These are phyloP conservation scores for Medicago arabica DNA, from an alignment of 306 rosid genomes.

Conservation along the genomic window DNA sequence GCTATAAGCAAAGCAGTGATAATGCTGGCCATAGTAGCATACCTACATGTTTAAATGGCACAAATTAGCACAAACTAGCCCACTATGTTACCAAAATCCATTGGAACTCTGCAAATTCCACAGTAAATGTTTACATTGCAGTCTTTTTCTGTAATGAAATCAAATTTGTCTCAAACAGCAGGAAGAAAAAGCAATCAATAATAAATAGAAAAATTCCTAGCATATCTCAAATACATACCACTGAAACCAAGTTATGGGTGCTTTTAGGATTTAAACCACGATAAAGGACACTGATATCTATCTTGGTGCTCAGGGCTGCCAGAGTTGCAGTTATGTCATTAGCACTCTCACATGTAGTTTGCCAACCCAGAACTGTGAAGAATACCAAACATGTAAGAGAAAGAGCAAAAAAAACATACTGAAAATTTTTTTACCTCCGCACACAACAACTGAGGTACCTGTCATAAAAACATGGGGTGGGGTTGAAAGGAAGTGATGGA, in stretches of 20 bases:
- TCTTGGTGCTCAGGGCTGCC: conserved; percentile 74
- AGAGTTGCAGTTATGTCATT: conserved; percentile 79
- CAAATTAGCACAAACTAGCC: conserved; percentile 29
- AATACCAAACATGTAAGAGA: conserved; percentile 39
- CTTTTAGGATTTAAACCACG: conserved; percentile 83
- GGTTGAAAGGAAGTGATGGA: conserved; percentile 84
- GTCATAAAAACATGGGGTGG: conserved; percentile 92
- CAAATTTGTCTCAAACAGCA: neutral
- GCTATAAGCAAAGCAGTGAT: conserved; percentile 97
- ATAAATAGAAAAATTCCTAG: conserved; percentile 22
- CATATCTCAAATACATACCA: conserved; percentile 64
- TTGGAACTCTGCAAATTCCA: neutral
- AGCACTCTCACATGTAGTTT: conserved; percentile 83
- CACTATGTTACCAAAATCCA: neutral
- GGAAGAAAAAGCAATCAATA: neutral
- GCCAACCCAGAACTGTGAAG: conserved; percentile 96
- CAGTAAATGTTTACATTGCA: conserved; percentile 12
- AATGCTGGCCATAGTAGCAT: conserved; percentile 98
- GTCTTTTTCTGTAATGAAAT: conserved; percentile 16
- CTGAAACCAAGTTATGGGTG: conserved; percentile 82
- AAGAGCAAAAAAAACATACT: conserved; percentile 6
- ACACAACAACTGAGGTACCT: conserved; percentile 57
- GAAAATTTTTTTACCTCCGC: conserved; percentile 18
- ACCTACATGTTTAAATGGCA: conserved; percentile 58
- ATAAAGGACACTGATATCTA: conserved; percentile 82